Evolutionary conservation across 495 filamentous ascomycete genomes (phyloP).

Genomic region (Stereocaulon alpinum): DNA sequence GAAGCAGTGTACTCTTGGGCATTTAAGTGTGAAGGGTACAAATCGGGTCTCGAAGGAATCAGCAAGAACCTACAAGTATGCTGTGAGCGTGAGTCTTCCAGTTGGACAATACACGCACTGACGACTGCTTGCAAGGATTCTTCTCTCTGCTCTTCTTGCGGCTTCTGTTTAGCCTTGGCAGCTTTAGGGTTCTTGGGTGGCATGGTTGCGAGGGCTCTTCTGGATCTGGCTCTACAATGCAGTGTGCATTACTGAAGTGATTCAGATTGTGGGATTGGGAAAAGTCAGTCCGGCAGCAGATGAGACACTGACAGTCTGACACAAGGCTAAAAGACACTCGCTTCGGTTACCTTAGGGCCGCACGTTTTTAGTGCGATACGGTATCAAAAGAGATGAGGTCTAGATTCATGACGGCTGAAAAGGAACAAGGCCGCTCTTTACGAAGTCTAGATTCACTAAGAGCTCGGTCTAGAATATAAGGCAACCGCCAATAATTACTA

Average conservation of each 20-base stretch:
- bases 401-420: constrained; percentile 5
- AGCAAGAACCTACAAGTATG: constrained; percentile 54
- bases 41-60: constrained; percentile 93
- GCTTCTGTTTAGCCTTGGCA: constrained; percentile 52
- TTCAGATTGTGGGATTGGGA: not conserved
- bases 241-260: not conserved
- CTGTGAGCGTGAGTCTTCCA: constrained; percentile 15
- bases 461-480: not conserved
- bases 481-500: not conserved
- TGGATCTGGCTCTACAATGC: not conserved
- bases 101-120: constrained; percentile 25
- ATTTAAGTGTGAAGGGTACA: constrained; percentile 78
- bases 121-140: constrained; percentile 87
- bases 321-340: not conserved
- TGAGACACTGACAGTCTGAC: not conserved
- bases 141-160: constrained; percentile 58
- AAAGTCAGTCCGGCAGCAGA: not conserved
- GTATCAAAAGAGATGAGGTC: not conserved
- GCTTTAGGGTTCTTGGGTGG: constrained; percentile 40
- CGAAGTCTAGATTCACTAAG: constrained; percentile 6
- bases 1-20: constrained; percentile 55
- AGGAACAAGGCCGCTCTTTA: not conserved
- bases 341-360: constrained; percentile 3
- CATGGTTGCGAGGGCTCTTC: constrained; percentile 22
- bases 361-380: constrained; percentile 1